Base-by-base conservation (phyloP, 306 rosid species). In the Rosa persica region DNA sequence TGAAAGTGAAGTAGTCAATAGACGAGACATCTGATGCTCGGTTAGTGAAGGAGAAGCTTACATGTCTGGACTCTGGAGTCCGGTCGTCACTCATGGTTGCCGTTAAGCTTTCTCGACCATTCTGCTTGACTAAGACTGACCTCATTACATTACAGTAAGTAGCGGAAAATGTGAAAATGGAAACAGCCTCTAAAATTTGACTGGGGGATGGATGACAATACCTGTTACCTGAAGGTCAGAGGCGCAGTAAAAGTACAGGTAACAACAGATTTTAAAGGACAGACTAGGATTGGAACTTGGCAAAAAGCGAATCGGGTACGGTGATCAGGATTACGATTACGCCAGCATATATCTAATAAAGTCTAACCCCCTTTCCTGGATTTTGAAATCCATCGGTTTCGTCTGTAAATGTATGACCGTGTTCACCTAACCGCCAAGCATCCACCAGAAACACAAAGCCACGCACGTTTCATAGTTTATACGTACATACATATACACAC, bases 1-100 rank as follows among this genome's bases (percentile, higher is more conserved):
- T 7, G 38, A 23, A 68, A 22, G 27, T 43, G 52, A 11, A 20
- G 38, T 1, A 13, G 22, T 12, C 39, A 73, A 20, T n/a, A 17
- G 22, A 55, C 22, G 4, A 2, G 49, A 39, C 15, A 54, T 12
- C 2, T 20, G 48, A 12, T 25, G 27, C 36, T 6, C 4, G 8
- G 5, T 16, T 67, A n/a, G 79, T 66, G 82, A 74, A 49, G 64
- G 67, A 69, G 54, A 52, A 39, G 22, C 39, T 51, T 62, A 57
- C 82, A 58, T 16, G 72, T 68, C 55, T 60, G 10, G 2, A 0
- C 23, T 20, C 46, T 27, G 39, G 39, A 60, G 20, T 61, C 39
- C 39, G 8, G 20, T 55, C 27, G 62, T 55, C 62, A 54, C 0
- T 20, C 23, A 25, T 54, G 60, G 60, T 20, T 54, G 23, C 25